phyloP scores from a whole-genome alignment of 164 flowering plant genomes.

The Annona cherimola region DNA sequence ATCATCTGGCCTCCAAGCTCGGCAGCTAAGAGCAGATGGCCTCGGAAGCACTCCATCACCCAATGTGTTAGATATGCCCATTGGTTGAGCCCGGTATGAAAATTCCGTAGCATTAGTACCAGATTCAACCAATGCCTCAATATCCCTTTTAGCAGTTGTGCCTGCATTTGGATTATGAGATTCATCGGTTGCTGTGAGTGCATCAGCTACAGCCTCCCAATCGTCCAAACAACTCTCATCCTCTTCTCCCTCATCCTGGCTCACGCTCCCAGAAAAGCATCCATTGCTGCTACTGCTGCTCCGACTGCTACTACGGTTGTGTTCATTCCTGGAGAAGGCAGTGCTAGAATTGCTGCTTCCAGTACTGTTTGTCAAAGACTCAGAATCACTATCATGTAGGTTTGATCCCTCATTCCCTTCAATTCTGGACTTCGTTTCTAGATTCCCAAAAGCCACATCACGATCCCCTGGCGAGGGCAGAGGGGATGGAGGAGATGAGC shows the following conservation, averaged over 20 bases:
- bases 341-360: slow-evolving; percentile 34
- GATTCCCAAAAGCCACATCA: slow-evolving; percentile 21
- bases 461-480: slow-evolving; percentile 12
- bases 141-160: slow-evolving; percentile 7
- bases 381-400: slow-evolving; percentile 49
- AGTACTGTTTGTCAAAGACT: slow-evolving; percentile 47
- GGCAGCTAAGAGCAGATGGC: slow-evolving; percentile 11
- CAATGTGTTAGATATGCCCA: slow-evolving; percentile 18
- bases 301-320: slow-evolving; percentile 40
- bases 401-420: slow-evolving; percentile 14
- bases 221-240: slow-evolving; percentile 61
- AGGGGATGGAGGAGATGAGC: slow-evolving; percentile 15
- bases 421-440: slow-evolving; percentile 27
- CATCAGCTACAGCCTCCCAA: slow-evolving; percentile 58
- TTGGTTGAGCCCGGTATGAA: background rate
- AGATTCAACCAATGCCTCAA: slow-evolving; percentile 4
- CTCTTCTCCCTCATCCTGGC: slow-evolving; percentile 45
- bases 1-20: slow-evolving; percentile 92
- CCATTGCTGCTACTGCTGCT: slow-evolving; percentile 42
- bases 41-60: slow-evolving; percentile 14
- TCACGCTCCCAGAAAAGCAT: slow-evolving; percentile 43
- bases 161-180: slow-evolving; percentile 22
- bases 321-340: slow-evolving; percentile 36
- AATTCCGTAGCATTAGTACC: slow-evolving; percentile 3
- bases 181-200: slow-evolving; percentile 53